Base-by-base conservation (phyloP, 805 yeast genomes). In the Metschnikowia amazonensis region DNA sequence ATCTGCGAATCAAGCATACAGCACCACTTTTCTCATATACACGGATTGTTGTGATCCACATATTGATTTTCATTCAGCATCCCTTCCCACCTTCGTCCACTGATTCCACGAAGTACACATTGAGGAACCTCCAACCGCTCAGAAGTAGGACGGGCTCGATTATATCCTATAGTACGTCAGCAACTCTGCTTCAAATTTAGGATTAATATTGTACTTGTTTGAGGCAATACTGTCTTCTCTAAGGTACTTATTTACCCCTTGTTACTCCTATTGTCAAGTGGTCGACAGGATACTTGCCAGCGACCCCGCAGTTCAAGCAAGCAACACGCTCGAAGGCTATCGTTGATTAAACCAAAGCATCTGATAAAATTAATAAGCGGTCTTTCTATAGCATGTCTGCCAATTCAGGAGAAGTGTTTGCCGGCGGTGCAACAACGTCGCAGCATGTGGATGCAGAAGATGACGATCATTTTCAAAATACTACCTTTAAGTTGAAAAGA, bases 401-500 rank as follows among this genome's bases (percentile, higher is more conserved):
- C 35, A 38, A 45, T 29, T 39, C 30, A 43, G 55, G 54, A 18
- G 65, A 61, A 47, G 59, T 61, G 25, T 79, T 77, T 55, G 63
- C 75, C 42, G 82, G 81, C 43, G 83, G 83, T 28, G 82, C 83
- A 39, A 77, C 82, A 45, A 76, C 82, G 25, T 79, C 83, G 28
- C 84, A 79, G 59, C 82, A 78, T 46, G 79, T 86, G 17, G 86
- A 83, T 49, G 89, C 92, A 4, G 72, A 77, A 37, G 82, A 81
- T 61, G 87, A 82, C 48, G 80, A 77, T 41, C 85, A 84, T 56
- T 87, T 88, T 58, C 74, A 80, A 44, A 78, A 75, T 46, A 77
- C 87, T 5, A 77, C 92, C 3, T 88, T 84, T 62, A 81, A 81
- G 56, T 68, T 88, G 57, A 88, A 87, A 57, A 69, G 96, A 60